Evolutionary conservation across 768 basidiomycete genomes (phyloP), one percentile per base, ranked within the genome.

Genomic region (Obba rivulosa): DNA sequence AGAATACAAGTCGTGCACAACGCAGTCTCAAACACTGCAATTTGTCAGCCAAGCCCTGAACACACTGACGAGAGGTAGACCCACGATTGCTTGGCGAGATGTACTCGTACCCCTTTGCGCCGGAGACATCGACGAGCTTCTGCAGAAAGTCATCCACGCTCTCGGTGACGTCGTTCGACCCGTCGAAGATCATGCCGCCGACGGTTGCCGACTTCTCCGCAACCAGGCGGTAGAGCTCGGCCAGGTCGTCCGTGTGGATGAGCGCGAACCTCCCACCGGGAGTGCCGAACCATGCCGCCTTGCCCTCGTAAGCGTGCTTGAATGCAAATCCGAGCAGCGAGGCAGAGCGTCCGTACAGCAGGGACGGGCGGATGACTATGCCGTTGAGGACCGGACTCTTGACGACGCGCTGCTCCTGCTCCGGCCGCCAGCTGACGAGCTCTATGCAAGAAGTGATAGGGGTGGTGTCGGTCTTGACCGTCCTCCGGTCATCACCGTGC

Each of bases 181-280:
- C 70, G 42, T 73, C 65, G 61, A 78, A 72, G 11, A 70, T 67
- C 51, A 65, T 59, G 9, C 75, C 75, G 0, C 59, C 57, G 16
- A 67, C 51, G 8, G 71, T 50, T 8, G 57, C 46, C 1, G 66
- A 70, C 49, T 66, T 63, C 60, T 76, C 76, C 8, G 68, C 68
- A 1, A 63, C 67, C 9, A 67, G 56, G 3, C 75, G 34, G 46
- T 69, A 76, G 34, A 73, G 43, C 42, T 74, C 75, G 3, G 74
- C 74, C 34, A 74, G 58, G 51, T 78, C 76, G 54, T 78, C 76
- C 10, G 51, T 43, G 55, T 78, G 76, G 34, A 77, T 59, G 3
- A 68, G 43, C 9, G 65, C 52, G 18, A 62, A 66, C 31, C 71
- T 58, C 1, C 62, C 62, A 2, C 66, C 70, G 0, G 67, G 66